phyloP scores from a whole-genome alignment of 345 rosid species.

The Citrus unshiu region DNA sequence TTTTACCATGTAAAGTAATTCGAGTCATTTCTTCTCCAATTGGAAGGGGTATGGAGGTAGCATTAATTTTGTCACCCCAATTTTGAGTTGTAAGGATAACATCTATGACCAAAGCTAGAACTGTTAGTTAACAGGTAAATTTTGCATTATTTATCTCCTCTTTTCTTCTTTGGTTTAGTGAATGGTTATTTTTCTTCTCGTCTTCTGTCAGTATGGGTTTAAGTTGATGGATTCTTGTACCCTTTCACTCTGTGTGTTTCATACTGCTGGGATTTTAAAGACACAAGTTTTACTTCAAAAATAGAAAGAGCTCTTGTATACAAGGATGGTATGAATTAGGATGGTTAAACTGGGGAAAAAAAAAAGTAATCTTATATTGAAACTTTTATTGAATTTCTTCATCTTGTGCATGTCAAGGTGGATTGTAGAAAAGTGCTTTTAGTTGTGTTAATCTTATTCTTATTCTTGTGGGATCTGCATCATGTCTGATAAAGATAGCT shows the following conservation, averaged over 20 bases:
- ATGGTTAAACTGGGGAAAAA: background rate
- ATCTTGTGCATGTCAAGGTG: background rate
- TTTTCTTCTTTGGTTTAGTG: background rate
- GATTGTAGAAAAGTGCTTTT: background rate
- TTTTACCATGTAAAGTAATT: slow-evolving; percentile 18
- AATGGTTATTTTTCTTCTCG: background rate
- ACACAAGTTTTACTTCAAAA: background rate
- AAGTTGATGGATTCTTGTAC: background rate
- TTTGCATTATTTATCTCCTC: background rate
- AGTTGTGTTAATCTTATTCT: background rate
- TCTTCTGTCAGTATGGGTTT: background rate
- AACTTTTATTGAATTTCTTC: background rate
- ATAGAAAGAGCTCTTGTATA: too few relatives aligned
- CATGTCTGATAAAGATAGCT: background rate
- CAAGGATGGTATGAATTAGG: background rate
- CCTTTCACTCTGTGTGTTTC: background rate
- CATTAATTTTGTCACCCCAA: slow-evolving; percentile 5
- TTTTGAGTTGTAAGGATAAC: slow-evolving; percentile 16
- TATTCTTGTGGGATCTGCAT: background rate
- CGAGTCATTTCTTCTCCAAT: background rate
- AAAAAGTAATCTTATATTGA: too few relatives aligned
- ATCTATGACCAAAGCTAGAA: background rate
- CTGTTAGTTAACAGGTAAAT: background rate
- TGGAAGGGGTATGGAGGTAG: background rate
- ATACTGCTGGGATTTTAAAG: background rate